phyloP scores from a whole-genome alignment of 2,329 filamentous ascomycete genomes.

The Colletotrichum sp. region DNA sequence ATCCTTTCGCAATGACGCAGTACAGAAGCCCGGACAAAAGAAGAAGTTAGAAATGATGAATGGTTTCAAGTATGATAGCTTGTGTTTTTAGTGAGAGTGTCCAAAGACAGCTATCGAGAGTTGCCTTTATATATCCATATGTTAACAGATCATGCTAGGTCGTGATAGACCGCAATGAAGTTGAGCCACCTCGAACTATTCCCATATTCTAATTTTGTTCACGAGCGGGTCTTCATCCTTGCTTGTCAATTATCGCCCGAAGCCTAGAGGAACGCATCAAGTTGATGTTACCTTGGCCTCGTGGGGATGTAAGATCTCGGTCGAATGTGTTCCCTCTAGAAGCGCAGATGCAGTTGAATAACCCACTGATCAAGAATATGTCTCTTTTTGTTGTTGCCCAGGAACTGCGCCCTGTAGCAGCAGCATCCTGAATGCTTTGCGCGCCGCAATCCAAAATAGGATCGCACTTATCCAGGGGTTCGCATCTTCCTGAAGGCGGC shows the following conservation, averaged over 20 bases:
- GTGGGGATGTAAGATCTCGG: neutral
- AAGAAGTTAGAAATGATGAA: neutral
- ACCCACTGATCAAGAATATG: neutral
- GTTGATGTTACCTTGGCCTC: neutral
- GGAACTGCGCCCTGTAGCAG: neutral
- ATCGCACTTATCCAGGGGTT: neutral
- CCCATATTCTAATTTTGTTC: neutral
- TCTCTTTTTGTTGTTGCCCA: neutral
- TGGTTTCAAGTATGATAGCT: neutral
- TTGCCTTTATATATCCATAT: neutral
- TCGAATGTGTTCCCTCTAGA: neutral
- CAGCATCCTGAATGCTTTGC: neutral
- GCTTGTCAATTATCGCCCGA: neutral
- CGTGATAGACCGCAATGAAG: neutral
- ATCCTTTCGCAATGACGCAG: neutral
- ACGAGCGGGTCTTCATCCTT: neutral
- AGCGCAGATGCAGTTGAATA: neutral
- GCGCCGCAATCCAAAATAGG: neutral
- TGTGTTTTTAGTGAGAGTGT: neutral
- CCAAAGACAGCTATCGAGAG: neutral
- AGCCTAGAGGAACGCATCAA: neutral
- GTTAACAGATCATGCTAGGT: neutral
- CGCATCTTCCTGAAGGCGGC: neutral
- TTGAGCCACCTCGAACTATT: neutral
- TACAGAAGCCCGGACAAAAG: neutral